These are phyloP conservation scores for Fusarium falciforme DNA, from an alignment of 2,329 filamentous ascomycete genomes.

Conservation along the genomic window DNA sequence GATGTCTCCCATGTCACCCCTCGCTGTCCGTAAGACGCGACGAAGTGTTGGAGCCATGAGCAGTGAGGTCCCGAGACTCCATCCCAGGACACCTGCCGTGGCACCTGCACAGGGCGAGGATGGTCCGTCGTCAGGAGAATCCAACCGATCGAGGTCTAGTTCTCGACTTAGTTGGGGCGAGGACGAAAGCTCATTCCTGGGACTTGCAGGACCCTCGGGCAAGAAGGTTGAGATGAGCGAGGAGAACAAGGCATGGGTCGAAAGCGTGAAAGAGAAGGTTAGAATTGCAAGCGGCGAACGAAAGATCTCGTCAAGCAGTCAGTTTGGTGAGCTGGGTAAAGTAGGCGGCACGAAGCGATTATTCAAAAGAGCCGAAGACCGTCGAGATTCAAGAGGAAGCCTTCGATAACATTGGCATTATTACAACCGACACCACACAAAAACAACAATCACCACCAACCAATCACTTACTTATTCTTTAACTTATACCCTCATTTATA, in stretches of 20 bases:
- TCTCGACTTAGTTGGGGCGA: constrained; percentile 68
- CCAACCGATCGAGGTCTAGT: constrained; percentile 61
- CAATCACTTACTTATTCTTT: constrained; percentile 13
- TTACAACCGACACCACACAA: constrained; percentile 2
- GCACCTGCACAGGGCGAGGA: constrained; percentile 49
- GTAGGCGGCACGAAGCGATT: constrained; percentile 79
- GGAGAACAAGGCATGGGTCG: constrained; percentile 83
- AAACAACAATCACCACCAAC: constrained; percentile 2
- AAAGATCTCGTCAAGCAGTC: constrained; percentile 45
- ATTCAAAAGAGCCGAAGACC: constrained; percentile 60
- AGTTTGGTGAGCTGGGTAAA: constrained; percentile 77
- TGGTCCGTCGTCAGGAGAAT: constrained; percentile 58
- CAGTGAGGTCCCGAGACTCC: constrained; percentile 46
- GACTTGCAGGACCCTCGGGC: constrained; percentile 76
- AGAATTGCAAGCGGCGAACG: constrained; percentile 74
- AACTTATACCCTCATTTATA: constrained; percentile 14
- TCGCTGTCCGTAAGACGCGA: constrained; percentile 67
- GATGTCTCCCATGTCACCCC: constrained; percentile 57
- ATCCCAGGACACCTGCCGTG: constrained; percentile 58
- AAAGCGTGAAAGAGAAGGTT: constrained; percentile 85
- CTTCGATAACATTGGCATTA: constrained; percentile 22
- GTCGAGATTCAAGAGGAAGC: constrained; percentile 38
- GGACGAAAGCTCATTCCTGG: constrained; percentile 69
- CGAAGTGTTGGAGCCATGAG: constrained; percentile 54
- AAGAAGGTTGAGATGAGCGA: constrained; percentile 75